Evolutionary conservation across 352 stramenopile species (phyloP).

Genomic region (Phytophthora agathidicida): DNA sequence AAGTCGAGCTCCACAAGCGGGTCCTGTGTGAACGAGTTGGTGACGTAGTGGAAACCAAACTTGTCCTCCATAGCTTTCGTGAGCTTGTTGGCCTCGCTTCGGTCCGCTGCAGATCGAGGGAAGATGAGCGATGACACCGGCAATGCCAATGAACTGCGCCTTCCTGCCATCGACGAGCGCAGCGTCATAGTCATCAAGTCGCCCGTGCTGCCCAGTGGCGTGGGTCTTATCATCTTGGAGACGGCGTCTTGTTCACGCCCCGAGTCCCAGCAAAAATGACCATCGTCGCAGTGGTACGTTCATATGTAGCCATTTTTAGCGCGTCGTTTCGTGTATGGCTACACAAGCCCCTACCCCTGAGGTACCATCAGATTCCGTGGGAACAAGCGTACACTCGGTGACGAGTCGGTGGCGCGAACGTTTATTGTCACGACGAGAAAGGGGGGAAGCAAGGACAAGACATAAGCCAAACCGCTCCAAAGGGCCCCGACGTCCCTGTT

Average conservation of each 20-base stretch:
- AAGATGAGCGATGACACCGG: constrained; percentile 78
- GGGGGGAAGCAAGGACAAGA: constrained; percentile 14
- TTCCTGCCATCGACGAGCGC: constrained; percentile 31
- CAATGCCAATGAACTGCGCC: constrained; percentile 69
- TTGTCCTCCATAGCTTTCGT: constrained; percentile 75
- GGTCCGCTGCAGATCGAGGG: constrained; percentile 64
- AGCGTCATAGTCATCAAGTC: constrained; percentile 13
- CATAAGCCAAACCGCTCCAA: constrained; percentile 24
- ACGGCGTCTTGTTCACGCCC: not conserved
- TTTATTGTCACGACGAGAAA: constrained; percentile 35
- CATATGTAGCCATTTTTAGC: constrained; percentile 24
- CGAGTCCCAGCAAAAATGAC: not conserved
- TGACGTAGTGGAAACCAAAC: constrained; percentile 86
- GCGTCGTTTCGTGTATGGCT: constrained; percentile 28
- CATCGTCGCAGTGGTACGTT: constrained; percentile 8
- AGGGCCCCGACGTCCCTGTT: constrained; percentile 2
- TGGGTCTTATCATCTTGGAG: constrained; percentile 20
- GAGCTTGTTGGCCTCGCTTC: constrained; percentile 71
- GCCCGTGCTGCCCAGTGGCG: constrained; percentile 17
- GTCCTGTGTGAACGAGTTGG: constrained; percentile 69
- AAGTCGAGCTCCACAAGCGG: constrained; percentile 77
- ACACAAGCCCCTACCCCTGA: constrained; percentile 4
- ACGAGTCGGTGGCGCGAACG: not conserved
- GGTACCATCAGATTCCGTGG: constrained; percentile 9
- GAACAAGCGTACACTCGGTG: constrained; percentile 10